Percentiles rank a stretch among this genome's conserved stretches.
phyloP scores from a whole-genome alignment of 1,284 basidiomycete species.

The Ustilago nuda region DNA sequence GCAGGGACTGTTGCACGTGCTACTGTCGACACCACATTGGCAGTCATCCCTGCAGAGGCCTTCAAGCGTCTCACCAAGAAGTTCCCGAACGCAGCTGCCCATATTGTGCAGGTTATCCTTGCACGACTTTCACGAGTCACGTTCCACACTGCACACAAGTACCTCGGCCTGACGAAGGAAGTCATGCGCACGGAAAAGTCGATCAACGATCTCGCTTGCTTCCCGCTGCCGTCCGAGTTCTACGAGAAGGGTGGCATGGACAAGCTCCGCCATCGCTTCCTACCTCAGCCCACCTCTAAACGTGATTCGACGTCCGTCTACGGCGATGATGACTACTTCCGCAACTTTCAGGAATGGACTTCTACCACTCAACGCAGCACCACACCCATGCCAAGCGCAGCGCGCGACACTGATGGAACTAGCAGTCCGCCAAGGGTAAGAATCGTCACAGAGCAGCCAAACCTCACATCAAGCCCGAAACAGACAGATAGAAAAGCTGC shows the following conservation, averaged over 20 bases:
- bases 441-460: slow-evolving; percentile 19
- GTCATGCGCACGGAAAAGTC: slow-evolving; percentile 95
- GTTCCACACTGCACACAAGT: slow-evolving; percentile 92
- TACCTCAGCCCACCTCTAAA: slow-evolving; percentile 49
- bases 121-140: slow-evolving; percentile 96
- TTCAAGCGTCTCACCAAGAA: slow-evolving; percentile 90
- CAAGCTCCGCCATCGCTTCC: slow-evolving; percentile 83
- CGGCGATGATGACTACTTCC: slow-evolving; percentile 53
- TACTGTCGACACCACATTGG: slow-evolving; percentile 91
- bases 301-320: slow-evolving; percentile 33
- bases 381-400: slow-evolving; percentile 31
- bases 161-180: slow-evolving; percentile 93
- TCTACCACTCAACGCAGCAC: slow-evolving; percentile 30
- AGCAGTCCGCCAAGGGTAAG: slow-evolving; percentile 29
- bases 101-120: slow-evolving; percentile 96
- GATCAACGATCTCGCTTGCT: slow-evolving; percentile 95
- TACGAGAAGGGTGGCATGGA: slow-evolving; percentile 94
- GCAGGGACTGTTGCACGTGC: slow-evolving; percentile 80
- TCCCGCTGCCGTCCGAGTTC: slow-evolving; percentile 89
- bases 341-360: slow-evolving; percentile 51
- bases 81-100: slow-evolving; percentile 94
- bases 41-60: slow-evolving; percentile 98
- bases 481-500: slow-evolving; percentile 13
- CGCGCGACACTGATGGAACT: not conserved
- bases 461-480: slow-evolving; percentile 22